phyloP scores from a whole-genome alignment of 805 yeast species.

The Blastobotrys mokoenaii region DNA sequence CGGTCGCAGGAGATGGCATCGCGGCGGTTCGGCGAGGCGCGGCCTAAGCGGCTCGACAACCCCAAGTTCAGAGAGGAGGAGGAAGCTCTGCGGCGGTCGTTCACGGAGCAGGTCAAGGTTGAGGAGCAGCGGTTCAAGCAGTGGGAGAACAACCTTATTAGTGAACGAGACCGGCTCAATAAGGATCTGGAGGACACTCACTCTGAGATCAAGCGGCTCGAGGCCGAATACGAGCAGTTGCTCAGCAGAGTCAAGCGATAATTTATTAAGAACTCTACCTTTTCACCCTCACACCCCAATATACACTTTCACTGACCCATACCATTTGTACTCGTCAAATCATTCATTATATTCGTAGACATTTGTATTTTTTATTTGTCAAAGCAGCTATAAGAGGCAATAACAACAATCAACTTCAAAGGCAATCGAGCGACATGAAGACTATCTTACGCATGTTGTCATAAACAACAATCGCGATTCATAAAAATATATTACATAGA shows the following conservation, averaged over 20 bases:
- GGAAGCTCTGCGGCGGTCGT: constrained; percentile 83
- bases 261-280: background rate
- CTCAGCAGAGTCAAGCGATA: constrained; percentile 17
- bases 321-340: too few relatives aligned
- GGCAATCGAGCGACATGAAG: too few relatives aligned
- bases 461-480: too few relatives aligned
- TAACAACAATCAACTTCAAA: too few relatives aligned
- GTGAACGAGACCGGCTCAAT: constrained; percentile 89
- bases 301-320: too few relatives aligned
- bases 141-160: constrained; percentile 96
- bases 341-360: too few relatives aligned
- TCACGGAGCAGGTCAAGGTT: constrained; percentile 92
- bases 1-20: constrained; percentile 49
- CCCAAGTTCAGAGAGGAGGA: constrained; percentile 97
- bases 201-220: constrained; percentile 29
- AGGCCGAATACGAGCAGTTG: constrained; percentile 26
- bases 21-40: constrained; percentile 35
- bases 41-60: constrained; percentile 43
- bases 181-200: constrained; percentile 89
- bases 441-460: too few relatives aligned
- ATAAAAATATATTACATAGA: too few relatives aligned
- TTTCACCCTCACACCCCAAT: too few relatives aligned
- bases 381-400: too few relatives aligned
- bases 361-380: background rate
- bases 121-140: constrained; percentile 97